Evolutionary conservation across 2,329 filamentous ascomycete species (phyloP).

Genomic region (Pseudogymnoascus sp.): DNA sequence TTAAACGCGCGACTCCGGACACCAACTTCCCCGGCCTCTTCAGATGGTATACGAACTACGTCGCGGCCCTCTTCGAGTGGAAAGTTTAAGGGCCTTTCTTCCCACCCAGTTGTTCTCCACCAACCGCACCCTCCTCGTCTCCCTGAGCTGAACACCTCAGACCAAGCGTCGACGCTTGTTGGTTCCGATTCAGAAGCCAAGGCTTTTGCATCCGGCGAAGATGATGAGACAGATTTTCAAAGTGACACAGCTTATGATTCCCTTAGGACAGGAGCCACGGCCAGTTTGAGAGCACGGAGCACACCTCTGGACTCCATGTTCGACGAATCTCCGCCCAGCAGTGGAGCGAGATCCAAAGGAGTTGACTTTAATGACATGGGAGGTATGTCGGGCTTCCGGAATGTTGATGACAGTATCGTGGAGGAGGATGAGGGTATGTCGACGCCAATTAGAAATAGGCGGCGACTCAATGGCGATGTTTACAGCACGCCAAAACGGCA

Average conservation of each 20-base stretch:
- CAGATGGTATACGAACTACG: conserved; percentile 27
- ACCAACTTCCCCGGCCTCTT: conserved; percentile 22
- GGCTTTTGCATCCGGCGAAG: conserved; percentile 59
- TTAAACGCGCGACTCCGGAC: conserved; percentile 24
- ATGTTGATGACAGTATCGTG: conserved; percentile 49
- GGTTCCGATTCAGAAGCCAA: conserved; percentile 63
- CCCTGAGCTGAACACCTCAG: conserved; percentile 24
- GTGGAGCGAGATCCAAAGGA: conserved; percentile 36
- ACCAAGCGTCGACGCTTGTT: conserved; percentile 52
- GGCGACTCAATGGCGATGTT: conserved; percentile 1
- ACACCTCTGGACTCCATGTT: conserved; percentile 73
- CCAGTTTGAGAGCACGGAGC: conserved; percentile 57
- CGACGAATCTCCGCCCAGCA: conserved; percentile 64
- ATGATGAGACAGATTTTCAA: conserved; percentile 70
- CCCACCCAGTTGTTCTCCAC: conserved; percentile 18
- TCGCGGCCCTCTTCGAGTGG: conserved; percentile 36
- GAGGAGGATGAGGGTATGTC: conserved; percentile 53
- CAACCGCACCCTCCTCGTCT: conserved; percentile 18
- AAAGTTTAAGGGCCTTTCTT: conserved; percentile 33
- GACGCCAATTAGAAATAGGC: conserved; percentile 36
- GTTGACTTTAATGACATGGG: conserved; percentile 28
- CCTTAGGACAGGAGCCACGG: conserved; percentile 61
- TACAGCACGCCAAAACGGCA: conserved; percentile 17
- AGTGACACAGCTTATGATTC: conserved; percentile 75
- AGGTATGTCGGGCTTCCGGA: conserved; percentile 41